Conservation (phyloP, 306 rosid species). For the Vigna hirtella region DNA sequence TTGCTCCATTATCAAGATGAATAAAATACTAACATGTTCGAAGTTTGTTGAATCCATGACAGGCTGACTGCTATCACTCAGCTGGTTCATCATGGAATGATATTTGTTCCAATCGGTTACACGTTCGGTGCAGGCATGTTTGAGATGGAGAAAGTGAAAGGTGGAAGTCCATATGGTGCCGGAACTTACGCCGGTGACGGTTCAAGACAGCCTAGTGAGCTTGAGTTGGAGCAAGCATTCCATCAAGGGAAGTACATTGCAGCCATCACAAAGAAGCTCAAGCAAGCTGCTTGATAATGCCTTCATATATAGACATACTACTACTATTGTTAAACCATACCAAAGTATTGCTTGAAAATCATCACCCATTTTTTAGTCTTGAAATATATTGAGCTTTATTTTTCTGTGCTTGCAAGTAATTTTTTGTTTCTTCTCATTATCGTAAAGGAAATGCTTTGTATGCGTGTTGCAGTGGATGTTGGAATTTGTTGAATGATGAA, state of each 20-base stretch:
- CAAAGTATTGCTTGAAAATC: constrained; percentile 48
- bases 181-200: constrained; percentile 97
- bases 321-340: constrained; percentile 34
- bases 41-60: constrained; percentile 30
- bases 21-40: neutral
- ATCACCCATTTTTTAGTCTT: constrained; percentile 55
- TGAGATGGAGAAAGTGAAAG: constrained; percentile 92
- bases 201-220: constrained; percentile 81
- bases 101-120: constrained; percentile 89
- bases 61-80: constrained; percentile 98
- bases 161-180: constrained; percentile 97
- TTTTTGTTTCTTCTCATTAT: constrained; percentile 37
- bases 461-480: constrained; percentile 58
- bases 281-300: constrained; percentile 65
- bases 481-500: constrained; percentile 49
- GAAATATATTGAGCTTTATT: constrained; percentile 46
- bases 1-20: neutral
- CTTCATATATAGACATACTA: constrained; percentile 43
- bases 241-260: constrained; percentile 94
- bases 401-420: constrained; percentile 56
- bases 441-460: constrained; percentile 45
- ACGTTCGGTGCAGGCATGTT: constrained; percentile 97
- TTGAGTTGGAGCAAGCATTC: constrained; percentile 88
- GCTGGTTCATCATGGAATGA: constrained; percentile 94
- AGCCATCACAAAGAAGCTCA: constrained; percentile 90